Percentiles rank a stretch among this genome's conserved stretches.
Evolutionary conservation across 306 rosid genomes (phyloP).

Genomic region (Malus orientalis): DNA sequence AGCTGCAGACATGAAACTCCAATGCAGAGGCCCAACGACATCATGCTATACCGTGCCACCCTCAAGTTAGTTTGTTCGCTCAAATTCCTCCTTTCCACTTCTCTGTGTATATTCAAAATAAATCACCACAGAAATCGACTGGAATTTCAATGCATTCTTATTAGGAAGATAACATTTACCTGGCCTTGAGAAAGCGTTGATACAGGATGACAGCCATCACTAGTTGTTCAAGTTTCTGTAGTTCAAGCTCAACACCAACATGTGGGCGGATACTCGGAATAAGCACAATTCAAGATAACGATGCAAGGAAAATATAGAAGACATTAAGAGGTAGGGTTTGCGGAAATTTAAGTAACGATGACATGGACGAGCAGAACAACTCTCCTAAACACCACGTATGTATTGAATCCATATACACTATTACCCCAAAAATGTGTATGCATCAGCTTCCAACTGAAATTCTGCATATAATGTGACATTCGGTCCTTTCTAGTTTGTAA

Average conservation of each 20-base stretch:
- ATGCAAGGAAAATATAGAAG: neutral
- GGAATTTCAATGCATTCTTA: neutral
- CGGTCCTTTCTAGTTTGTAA: neutral
- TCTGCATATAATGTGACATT: neutral
- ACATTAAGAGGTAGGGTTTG: neutral
- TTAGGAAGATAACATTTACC: slow-evolving; percentile 28
- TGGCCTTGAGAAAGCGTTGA: slow-evolving; percentile 65
- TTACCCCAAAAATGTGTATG: neutral
- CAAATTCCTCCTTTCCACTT: slow-evolving; percentile 78
- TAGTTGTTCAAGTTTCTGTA: slow-evolving; percentile 82
- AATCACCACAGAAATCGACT: neutral
- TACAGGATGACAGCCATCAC: slow-evolving; percentile 88
- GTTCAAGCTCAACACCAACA: slow-evolving; percentile 89
- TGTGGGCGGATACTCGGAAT: neutral
- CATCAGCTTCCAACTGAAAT: neutral
- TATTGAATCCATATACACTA: too few relatives aligned
- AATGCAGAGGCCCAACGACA: slow-evolving; percentile 75
- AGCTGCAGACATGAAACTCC: slow-evolving; percentile 63
- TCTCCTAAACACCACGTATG: neutral
- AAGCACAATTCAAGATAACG: neutral
- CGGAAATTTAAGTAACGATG: neutral
- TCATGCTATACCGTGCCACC: slow-evolving; percentile 71
- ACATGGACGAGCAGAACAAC: neutral
- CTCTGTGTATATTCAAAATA: slow-evolving; percentile 29
- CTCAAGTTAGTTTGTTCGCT: slow-evolving; percentile 73